Base-by-base conservation (phyloP, 2,329 filamentous ascomycete species). In the Cadophora sp. region DNA sequence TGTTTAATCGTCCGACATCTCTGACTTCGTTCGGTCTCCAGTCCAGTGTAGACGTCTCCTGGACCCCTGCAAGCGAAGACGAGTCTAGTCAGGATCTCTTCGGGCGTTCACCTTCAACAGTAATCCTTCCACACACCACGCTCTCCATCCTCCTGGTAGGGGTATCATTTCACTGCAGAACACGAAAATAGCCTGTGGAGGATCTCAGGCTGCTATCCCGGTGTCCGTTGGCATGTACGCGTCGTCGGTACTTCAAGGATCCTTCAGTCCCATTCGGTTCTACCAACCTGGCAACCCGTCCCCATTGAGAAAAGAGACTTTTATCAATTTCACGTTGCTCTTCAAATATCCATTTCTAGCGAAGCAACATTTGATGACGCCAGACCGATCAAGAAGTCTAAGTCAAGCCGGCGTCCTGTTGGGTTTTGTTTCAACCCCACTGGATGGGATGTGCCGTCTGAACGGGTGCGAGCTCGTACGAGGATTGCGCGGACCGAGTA, bases 111-210 rank as follows among this genome's bases (percentile, higher is more conserved):
- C n/a, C 4, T 14, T 48, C 43, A 22, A 22, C 43, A 22, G 37
- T 12, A 12, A 8, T 22, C 34, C 34, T 37, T 9, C 2, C 34
- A 4, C 43, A n/a, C 43, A 12, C 43, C 16, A 1, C 16, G 19
- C 43, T 46, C 4, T 8, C 12, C n/a, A 48, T 22, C n/a, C 6
- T 8, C 19, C 43, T 43, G n/a, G 79, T 81, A 3, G 75, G 53
- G 27, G 48, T 67, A 16, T 51, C 60, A 9, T 24, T 59, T 50
- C 24, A 48, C 34, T 37, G 34, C 34, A 37, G 34, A 9, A 37
- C 34, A 37, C 34, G 34, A 9, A 37, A 12, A 37, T 9, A 37
- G n/a, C 3, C 7, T 37, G 9, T 12, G 14, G 34, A 37, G 34
- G 8, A 37, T 37, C 14, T 37, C 34, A 12, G 2, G 3, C 34